Evolutionary conservation across 345 rosid species (phyloP), one percentile per base, ranked within the genome.

Genomic region (Isatis tinctoria): DNA sequence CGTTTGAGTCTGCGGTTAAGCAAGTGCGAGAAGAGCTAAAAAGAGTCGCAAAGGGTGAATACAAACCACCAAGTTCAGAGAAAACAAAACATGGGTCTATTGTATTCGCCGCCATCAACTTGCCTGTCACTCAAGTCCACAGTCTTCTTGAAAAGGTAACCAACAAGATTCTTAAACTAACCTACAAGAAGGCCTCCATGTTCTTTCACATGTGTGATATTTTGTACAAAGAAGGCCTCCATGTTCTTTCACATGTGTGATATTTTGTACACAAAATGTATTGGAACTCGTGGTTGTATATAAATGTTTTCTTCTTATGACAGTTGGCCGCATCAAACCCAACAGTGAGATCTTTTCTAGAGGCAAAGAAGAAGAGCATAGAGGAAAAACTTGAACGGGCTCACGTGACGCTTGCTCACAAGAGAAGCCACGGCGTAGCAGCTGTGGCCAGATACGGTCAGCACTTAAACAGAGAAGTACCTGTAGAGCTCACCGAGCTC

Each of bases 361-460:
- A 77, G 32, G 77, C 73, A 20, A 67, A 82, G 80, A 82, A 85
- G 74, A 87, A 88, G 60, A 69, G 80, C 69, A 65, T 87, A 63
- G 82, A 78, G 54, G 76, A 71, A 64, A 77, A 69, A 73, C 90
- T 88, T 30, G 65, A 66, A 75, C 30, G 74, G 70, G 90, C 93
- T 74, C 99, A 92, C 58, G 83, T 90, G 33, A 92, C 97, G 17
- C 97, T 95, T 51, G 97, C 98, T 32, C 99, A 95, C 83, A 95
- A 90, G 84, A 87, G 85, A 81, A 85, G 97, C 78, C 98, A 90
- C 1, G 98, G 98, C 4, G 97, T 92, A 39, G 72, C 91, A 30
- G 86, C 92, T 7, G 85, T 95, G 27, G 99, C 99, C 41, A 76
- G 79, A 56, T 90, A 86, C 30, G 90, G 91, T 16, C 49, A 74